Evolutionary conservation across 371 early-diverging fungal genomes (phyloP), one percentile per base, ranked within the genome.

Genomic region (Chytridium lagenaria): DNA sequence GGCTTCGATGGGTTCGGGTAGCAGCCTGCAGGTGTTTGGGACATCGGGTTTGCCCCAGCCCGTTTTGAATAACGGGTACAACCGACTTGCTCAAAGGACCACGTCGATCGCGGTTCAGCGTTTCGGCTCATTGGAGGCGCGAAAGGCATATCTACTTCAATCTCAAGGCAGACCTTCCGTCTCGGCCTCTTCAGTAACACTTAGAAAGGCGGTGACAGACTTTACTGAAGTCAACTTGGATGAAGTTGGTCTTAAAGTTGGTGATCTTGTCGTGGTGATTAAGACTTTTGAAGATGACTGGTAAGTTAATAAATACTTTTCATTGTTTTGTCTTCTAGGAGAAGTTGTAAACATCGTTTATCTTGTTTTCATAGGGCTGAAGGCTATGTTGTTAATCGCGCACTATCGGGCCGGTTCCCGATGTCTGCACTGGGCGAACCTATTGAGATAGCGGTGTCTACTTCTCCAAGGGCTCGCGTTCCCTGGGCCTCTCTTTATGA

Each of bases 221-320:
- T 66, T 40, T 44, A 23, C 12, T 39, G 66, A 19, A 7, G 49
- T 40, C 23, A 66, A 49, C 26, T 19, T 30, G 2, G 66, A 66
- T 37, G 66, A 66, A 44, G 33, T 66, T 37, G 15, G 19, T 26
- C 30, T 66, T 2, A 26, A 40, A 16, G 44, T 40, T 7, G 66
- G 66, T n/a, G 66, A 66, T 33, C 3, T 66, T 2, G 66, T 66
- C 19, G 39, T 28, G 2, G 44, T 66, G 2, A 28, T 66, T 26
- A 49, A 44, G 30, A 15, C 28, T 2, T 66, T 66, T 40, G 44
- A 66, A 2, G 66, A 66, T 28, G 19, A 66, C 36, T 66, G 66
- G 66, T 66, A 66, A 40, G 37, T 34, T 7, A 7, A 34, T 61
- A 31, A 22, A 34, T 61, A 5, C 12, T 61, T 37, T n/a, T n/a